These are phyloP conservation scores for Dittrichia graveolens DNA, from an alignment of 129 eudicot genomes.

Conservation along the genomic window DNA sequence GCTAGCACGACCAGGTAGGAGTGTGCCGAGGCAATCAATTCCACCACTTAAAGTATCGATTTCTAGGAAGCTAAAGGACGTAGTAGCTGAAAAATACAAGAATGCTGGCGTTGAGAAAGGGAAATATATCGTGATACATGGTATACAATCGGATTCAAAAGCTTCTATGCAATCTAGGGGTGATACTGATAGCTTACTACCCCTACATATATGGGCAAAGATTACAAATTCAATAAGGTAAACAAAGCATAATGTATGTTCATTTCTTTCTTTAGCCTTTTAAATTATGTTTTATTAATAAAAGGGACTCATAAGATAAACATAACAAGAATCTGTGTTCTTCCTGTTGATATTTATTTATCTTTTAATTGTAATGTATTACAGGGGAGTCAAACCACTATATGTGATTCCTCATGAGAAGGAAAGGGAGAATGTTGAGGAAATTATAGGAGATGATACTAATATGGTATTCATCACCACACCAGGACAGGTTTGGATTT, in stretches of 20 bases:
- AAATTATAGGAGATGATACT: slow-evolving; percentile 68
- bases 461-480: slow-evolving; percentile 84
- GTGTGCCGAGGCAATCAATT: slow-evolving; percentile 68
- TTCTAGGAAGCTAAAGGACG: slow-evolving; percentile 78
- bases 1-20: slow-evolving; percentile 75
- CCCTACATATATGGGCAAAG: slow-evolving; percentile 67
- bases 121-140: slow-evolving; percentile 83
- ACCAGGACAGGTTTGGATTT: slow-evolving; percentile 70
- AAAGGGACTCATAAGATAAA: background rate
- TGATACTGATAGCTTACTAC: slow-evolving; percentile 87
- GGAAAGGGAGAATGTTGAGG: slow-evolving; percentile 82
- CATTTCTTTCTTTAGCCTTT: background rate
- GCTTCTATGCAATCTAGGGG: slow-evolving; percentile 94
- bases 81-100: slow-evolving; percentile 71
- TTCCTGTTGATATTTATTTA: background rate
- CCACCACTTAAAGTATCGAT: slow-evolving; percentile 81
- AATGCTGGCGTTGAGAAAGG: slow-evolving; percentile 77
- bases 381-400: slow-evolving; percentile 77
- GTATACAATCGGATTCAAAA: slow-evolving; percentile 84
- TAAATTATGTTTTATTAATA: background rate
- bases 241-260: slow-evolving; percentile 10
- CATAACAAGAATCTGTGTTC: background rate
- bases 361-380: slow-evolving; percentile 26
- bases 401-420: slow-evolving; percentile 95
- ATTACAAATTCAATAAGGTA: slow-evolving; percentile 70